phyloP scores from a whole-genome alignment of 306 rosid genomes.

The Dryas alaskensis region DNA sequence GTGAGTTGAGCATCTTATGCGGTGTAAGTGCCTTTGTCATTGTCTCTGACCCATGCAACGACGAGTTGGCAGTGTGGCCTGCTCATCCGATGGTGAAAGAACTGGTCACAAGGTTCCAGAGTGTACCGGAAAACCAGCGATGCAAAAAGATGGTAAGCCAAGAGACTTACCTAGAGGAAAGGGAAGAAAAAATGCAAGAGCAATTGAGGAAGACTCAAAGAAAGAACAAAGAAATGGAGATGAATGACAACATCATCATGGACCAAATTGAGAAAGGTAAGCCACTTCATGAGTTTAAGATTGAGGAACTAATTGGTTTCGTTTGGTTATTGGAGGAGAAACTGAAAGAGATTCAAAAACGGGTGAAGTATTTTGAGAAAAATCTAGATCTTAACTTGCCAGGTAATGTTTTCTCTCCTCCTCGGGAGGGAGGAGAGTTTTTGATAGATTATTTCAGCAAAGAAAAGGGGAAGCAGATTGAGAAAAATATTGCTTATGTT shows the following conservation, averaged over 20 bases:
- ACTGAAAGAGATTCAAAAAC: background rate
- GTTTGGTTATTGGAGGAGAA: background rate
- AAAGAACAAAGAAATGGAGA: background rate
- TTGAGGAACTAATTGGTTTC: background rate
- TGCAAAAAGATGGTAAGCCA: background rate
- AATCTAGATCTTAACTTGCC: background rate
- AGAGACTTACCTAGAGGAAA: background rate
- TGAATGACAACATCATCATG: background rate
- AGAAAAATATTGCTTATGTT: background rate
- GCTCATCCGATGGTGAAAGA: constrained; percentile 7
- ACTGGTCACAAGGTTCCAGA: background rate
- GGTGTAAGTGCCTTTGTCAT: constrained; percentile 33
- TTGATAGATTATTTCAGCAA: background rate
- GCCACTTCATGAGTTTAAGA: background rate
- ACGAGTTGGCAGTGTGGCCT: constrained; percentile 32
- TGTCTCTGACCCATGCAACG: constrained; percentile 17
- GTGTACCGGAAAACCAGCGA: background rate
- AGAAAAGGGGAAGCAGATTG: background rate
- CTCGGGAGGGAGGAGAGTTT: background rate
- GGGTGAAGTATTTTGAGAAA: no score
- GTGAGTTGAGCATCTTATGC: constrained; percentile 37
- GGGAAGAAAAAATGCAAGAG: background rate
- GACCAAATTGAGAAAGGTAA: background rate
- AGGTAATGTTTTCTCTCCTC: background rate
- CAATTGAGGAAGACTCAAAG: no score